Conservation (phyloP, 495 filamentous ascomycete genomes). For the Sporormia fimetaria region DNA sequence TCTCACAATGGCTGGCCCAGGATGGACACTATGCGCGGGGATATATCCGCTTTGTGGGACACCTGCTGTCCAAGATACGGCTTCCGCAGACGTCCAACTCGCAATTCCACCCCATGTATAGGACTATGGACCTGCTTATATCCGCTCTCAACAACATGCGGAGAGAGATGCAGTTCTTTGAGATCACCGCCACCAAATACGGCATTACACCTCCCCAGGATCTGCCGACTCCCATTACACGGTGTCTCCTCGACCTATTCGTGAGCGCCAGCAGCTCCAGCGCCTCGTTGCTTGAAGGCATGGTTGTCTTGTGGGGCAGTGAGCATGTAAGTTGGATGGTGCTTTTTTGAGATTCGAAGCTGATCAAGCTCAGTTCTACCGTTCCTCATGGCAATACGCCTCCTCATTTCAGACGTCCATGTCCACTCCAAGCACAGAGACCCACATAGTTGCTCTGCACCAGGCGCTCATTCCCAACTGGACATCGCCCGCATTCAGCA, state of each 20-base stretch:
- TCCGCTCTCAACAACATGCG: conserved; percentile 54
- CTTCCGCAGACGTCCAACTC: conserved; percentile 39
- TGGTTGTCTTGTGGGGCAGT: conserved; percentile 63
- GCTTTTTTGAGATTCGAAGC: background rate
- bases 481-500: conserved; percentile 33
- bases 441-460: conserved; percentile 33
- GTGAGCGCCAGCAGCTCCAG: conserved; percentile 39
- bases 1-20: conserved; percentile 62
- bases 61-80: conserved; percentile 51
- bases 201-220: conserved; percentile 42
- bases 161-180: conserved; percentile 58
- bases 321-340: conserved; percentile 39
- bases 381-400: conserved; percentile 33
- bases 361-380: conserved; percentile 28
- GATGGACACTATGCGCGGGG: conserved; percentile 65
- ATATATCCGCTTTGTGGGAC: conserved; percentile 57
- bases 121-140: conserved; percentile 49
- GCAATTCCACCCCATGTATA: conserved; percentile 33
- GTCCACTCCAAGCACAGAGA: conserved; percentile 21
- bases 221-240: conserved; percentile 37
- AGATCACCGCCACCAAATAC: conserved; percentile 51
- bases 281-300: conserved; percentile 47
- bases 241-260: conserved; percentile 45
- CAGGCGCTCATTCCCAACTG: conserved; percentile 37
- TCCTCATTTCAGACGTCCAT: conserved; percentile 27